Base-by-base conservation (phyloP, 805 yeast genomes). In the Pichia exigua region DNA sequence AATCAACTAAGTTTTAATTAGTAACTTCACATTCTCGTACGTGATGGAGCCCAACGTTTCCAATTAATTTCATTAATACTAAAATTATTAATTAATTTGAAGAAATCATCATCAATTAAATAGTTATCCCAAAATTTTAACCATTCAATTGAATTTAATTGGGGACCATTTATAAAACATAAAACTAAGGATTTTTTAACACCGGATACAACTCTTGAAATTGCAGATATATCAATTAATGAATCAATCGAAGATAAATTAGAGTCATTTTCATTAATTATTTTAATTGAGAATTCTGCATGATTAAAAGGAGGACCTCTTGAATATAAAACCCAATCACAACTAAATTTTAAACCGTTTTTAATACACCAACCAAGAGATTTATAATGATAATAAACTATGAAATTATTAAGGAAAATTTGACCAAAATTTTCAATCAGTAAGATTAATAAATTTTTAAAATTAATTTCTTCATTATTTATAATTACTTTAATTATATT, bases 221-320 rank as follows among this genome's bases (percentile, higher is more conserved):
- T 65, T 2, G 89, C 76, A 3, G 88, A 81, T 48, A 79, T 73
- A 80, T 91, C 85, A 63, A 73, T 74, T 77, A 79, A 39, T 5
- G 44, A 38, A 5, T 50, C 48, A 10, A 35, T 35, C 7, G 39
- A 35, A 4, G 39, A 35, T 35, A 9, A 35, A 7, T 11, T 15
- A 17, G 45, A 11, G 11, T 54, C 50, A 22, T 45, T 26, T 21
- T 53, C 57, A 17, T 57, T 53, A 13, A 61, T 35, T 7, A 65
- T 54, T 24, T 52, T 59, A 12, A 86, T 70, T 45, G 92, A 87
- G 65, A 80, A 87, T 63, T 90, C 96, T 0, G 99, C 97, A 65
- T 94, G 99, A 47, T 85, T 81, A 65, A 91, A 89, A 1, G 97
- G 97, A 10, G 98, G 99, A 0, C 99, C 99, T 52, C 92, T 73